Base-by-base conservation (phyloP, 164 flowering plant genomes). In the Stephania yunnanensis region DNA sequence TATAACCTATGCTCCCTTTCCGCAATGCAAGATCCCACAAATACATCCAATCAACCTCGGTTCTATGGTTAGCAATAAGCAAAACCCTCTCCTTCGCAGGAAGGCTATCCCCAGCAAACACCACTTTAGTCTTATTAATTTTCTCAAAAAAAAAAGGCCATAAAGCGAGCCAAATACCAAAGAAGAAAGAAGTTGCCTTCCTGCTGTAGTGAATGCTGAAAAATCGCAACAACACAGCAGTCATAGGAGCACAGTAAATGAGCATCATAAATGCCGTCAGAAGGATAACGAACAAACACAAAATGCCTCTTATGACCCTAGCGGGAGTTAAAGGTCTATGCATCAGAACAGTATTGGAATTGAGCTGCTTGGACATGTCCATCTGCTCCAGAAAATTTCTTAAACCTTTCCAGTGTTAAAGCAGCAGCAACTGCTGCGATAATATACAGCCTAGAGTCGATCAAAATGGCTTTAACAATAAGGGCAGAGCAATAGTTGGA, bases 1-100 rank as follows among this genome's bases (percentile, higher is more conserved):
- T 88, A 82, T 84, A 87, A 7, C 97, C 98, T 25, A 86, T 45
- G 46, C 87, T 55, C 75, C 90, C 97, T 77, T 93, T 95, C 71
- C 98, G 81, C 78, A 87, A 74, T 31, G 97, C 99, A 79, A 95
- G 86, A 80, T 95, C 88, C 99, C 99, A 95, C 78, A 95, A 69
- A 77, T 95, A 95, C 99, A 93, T 95, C 99, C 99, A 93, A 71
- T 95, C 99, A 77, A 95, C 99, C 85, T 95, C 98, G 45, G 99
- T 95, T 80, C 95, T 86, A 77, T 95, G 99, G 78, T 95, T 95
- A 46, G 95, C 89, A 36, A 96, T 84, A 76, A 96, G 85, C 81
- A 96, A 79, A 53, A 88, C 91, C 52, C 98, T 91, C 78, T 96
- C 95, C 80, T 71, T 79, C 6, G 81, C 68, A 63, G 94, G 97